These are phyloP conservation scores for Sutorius eximius DNA, from an alignment of 1,284 basidiomycete species.

Conservation along the genomic window DNA sequence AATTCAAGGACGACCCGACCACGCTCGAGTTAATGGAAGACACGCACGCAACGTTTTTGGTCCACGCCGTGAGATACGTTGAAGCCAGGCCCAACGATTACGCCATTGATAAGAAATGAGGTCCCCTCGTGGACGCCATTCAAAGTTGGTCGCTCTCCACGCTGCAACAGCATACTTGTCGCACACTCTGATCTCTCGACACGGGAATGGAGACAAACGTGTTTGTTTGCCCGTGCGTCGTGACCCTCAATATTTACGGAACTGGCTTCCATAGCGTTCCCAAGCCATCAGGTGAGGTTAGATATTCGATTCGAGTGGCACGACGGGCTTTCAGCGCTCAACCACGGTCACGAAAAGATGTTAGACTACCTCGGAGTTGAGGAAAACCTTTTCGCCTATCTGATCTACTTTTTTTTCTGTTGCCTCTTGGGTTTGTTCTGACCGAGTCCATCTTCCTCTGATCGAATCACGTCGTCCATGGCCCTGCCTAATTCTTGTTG, in stretches of 20 bases:
- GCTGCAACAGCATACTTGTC: background rate
- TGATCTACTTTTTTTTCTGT: background rate
- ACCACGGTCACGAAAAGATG: slow-evolving; percentile 21
- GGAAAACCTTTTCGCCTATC: slow-evolving; percentile 14
- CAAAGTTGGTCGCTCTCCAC: background rate
- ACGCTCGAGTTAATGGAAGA: slow-evolving; percentile 1
- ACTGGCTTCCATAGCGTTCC: too few species aligned
- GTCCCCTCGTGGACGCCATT: slow-evolving; percentile 27
- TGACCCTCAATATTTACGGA: too few species aligned
- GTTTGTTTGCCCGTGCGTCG: background rate
- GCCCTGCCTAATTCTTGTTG: background rate
- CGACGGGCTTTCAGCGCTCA: slow-evolving; percentile 19
- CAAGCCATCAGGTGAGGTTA: slow-evolving; percentile 3
- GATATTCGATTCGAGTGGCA: background rate
- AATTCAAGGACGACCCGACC: background rate
- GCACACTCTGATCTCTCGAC: background rate
- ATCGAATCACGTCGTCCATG: background rate
- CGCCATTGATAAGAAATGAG: slow-evolving; percentile 28
- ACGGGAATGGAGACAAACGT: background rate
- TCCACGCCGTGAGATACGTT: slow-evolving; percentile 25
- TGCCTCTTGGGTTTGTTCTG: background rate
- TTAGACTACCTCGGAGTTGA: slow-evolving; percentile 27
- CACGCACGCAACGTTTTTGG: slow-evolving; percentile 16
- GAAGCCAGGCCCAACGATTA: slow-evolving; percentile 22
- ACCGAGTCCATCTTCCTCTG: background rate